Evolutionary conservation across 352 stramenopile genomes (phyloP), one percentile per base, ranked within the genome.

Genomic region (Phytophthora hybrid): DNA sequence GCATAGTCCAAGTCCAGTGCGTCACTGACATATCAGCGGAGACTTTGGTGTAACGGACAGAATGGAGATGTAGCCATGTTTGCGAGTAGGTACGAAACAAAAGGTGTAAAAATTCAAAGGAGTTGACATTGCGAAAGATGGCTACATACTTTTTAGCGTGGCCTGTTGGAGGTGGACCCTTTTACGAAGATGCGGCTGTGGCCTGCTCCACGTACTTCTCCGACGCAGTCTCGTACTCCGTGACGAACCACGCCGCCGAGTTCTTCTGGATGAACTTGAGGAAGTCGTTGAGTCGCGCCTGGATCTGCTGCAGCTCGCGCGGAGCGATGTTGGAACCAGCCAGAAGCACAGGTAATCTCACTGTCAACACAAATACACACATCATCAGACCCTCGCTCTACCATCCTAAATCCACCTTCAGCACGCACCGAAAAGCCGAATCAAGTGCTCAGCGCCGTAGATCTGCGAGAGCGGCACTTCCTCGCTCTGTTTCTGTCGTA

Each of bases 401-500:
- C 39, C 39, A 46, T 16, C 16, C 6, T 18, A 46, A 18, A 46
- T 5, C 39, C 39, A 46, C 11, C 9, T 54, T 29, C 11, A 74
- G 4, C 29, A 90, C 83, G 77, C 68, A 92, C 93, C 84, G 76
- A 98, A 98, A 19, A 98, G 76, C 51, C 94, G 83, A 23, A 98
- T 81, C 5, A 98, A 79, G 56, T 98, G 92, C 66, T 98, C 93
- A 16, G 88, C 93, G 23, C 93, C 93, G 70, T 98, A 98, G 29
- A 98, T 89, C 71, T 98, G 78, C n/a, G 90, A 95, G 19, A 95
- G 81, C 39, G 82, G 83, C 63, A 79, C 82, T 51, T 88, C 82
- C 34, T 81, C 69, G 23, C 32, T 64, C 53, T 92, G 74, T 56
- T 83, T 80, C 54, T 87, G 73, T 67, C 88, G 81, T 26, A 97